Conservation (phyloP, 78 protist genomes). For the Chrysochromulina tobinii region DNA sequence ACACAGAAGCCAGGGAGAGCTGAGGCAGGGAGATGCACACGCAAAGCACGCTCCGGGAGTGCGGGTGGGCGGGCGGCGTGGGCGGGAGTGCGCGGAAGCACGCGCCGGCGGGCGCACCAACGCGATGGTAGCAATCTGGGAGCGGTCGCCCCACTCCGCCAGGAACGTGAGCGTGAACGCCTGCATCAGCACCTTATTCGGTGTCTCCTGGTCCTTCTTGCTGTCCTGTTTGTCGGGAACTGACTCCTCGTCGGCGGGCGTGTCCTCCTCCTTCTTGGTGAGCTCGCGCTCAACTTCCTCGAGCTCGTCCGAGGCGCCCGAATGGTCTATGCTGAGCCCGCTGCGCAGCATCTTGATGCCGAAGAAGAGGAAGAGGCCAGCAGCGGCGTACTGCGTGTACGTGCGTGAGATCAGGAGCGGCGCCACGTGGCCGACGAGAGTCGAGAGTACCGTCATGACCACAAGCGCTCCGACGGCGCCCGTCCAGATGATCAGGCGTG, state of each 20-base stretch:
- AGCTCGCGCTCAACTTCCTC: constrained; percentile 27
- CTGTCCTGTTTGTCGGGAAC: neutral
- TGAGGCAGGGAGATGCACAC: too few species aligned
- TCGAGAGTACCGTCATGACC: constrained; percentile 52
- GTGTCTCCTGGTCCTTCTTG: neutral
- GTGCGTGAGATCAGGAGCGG: constrained; percentile 57
- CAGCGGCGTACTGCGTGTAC: constrained; percentile 63
- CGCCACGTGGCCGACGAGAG: constrained; percentile 50
- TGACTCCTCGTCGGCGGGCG: neutral
- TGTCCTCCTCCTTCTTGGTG: neutral
- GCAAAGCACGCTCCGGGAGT: too few species aligned
- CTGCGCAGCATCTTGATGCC: neutral
- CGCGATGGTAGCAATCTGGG: constrained; percentile 64
- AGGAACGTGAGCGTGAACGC: constrained; percentile 75
- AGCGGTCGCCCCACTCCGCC: constrained; percentile 91
- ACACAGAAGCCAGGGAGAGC: too few species aligned
- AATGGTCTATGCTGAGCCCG: neutral
- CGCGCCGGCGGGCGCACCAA: neutral
- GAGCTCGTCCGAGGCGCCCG: constrained; percentile 9
- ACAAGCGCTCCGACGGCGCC: constrained; percentile 69
- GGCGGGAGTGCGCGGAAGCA: too few species aligned
- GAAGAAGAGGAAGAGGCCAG: constrained; percentile 45
- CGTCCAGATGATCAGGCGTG: constrained; percentile 38
- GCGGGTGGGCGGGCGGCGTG: too few species aligned
- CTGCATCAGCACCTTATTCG: constrained; percentile 5